A percentile compares a stretch with the other conserved stretches of the same genome.
Evolutionary conservation across 768 basidiomycete genomes (phyloP).

Genomic region (Russula compacta): DNA sequence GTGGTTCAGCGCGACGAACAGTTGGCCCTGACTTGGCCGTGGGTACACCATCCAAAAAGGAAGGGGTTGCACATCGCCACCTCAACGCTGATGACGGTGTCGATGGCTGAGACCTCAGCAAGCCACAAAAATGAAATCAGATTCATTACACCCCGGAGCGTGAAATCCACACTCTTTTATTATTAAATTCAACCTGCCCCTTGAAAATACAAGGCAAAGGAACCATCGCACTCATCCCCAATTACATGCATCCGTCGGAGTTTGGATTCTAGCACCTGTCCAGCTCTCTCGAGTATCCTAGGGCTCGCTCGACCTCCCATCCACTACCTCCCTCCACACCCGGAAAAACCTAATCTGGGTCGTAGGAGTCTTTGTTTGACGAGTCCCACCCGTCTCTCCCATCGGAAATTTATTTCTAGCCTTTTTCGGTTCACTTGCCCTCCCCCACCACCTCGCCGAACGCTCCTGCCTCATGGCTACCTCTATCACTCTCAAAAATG

Average conservation of each 20-base stretch:
- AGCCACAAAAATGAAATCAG: neutral
- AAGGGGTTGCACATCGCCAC: neutral
- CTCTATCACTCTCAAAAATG: conserved; percentile 58
- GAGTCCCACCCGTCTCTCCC: neutral
- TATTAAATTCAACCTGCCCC: neutral
- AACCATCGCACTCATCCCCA: neutral
- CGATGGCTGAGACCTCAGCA: neutral
- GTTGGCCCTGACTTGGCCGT: neutral
- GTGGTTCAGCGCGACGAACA: no score
- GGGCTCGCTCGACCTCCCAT: conserved; percentile 10
- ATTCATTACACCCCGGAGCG: neutral
- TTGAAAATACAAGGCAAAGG: neutral
- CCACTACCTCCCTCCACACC: conserved; percentile 4
- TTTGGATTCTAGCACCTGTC: conserved; percentile 19
- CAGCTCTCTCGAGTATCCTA: conserved; percentile 8
- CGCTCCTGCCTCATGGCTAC: conserved; percentile 37
- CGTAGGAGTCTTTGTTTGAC: neutral
- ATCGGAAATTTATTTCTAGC: conserved; percentile 7
- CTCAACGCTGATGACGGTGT: neutral
- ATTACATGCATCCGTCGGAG: conserved; percentile 18
- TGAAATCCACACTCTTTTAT: neutral
- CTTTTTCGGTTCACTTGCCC: conserved; percentile 7
- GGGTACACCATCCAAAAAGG: neutral
- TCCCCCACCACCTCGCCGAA: conserved; percentile 21
- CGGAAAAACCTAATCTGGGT: conserved; percentile 2